Evolutionary conservation across 192 early-diverging fungal species (phyloP).

Genomic region (Gonapodya sp.): DNA sequence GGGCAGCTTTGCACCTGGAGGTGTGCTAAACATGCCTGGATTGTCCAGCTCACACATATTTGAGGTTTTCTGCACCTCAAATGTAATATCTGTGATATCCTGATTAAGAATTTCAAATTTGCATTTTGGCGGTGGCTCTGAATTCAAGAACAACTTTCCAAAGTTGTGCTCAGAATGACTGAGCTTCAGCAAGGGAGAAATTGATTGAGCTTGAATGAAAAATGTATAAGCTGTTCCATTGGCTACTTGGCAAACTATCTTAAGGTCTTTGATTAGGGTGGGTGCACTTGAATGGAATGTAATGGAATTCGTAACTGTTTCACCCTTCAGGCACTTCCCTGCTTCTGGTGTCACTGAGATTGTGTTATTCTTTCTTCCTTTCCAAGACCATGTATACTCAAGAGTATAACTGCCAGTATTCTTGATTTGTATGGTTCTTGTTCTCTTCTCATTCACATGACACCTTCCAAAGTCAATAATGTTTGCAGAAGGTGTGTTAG

Average conservation of each 20-base stretch:
- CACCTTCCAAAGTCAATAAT: constrained; percentile 44
- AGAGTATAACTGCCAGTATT: constrained; percentile 52
- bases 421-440: constrained; percentile 34
- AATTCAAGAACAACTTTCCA: constrained; percentile 35
- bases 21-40: neutral
- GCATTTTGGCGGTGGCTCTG: constrained; percentile 16
- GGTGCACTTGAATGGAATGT: constrained; percentile 27
- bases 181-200: neutral
- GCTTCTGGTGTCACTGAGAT: constrained; percentile 34
- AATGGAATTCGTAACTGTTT: constrained; percentile 35
- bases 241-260: constrained; percentile 37
- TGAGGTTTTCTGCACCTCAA: constrained; percentile 25
- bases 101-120: constrained; percentile 32
- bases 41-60: neutral
- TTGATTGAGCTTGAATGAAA: neutral
- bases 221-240: constrained; percentile 33
- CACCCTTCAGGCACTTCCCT: constrained; percentile 43
- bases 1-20: neutral
- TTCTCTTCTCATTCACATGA: constrained; percentile 42
- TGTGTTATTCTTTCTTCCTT: constrained; percentile 15
- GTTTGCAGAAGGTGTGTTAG: constrained; percentile 1
- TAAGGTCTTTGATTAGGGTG: constrained; percentile 29
- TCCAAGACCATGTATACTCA: constrained; percentile 39
- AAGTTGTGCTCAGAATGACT: constrained; percentile 16
- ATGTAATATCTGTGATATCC: constrained; percentile 10